Evolutionary conservation across 345 rosid genomes (phyloP).

Genomic region (Camelina neglecta): DNA sequence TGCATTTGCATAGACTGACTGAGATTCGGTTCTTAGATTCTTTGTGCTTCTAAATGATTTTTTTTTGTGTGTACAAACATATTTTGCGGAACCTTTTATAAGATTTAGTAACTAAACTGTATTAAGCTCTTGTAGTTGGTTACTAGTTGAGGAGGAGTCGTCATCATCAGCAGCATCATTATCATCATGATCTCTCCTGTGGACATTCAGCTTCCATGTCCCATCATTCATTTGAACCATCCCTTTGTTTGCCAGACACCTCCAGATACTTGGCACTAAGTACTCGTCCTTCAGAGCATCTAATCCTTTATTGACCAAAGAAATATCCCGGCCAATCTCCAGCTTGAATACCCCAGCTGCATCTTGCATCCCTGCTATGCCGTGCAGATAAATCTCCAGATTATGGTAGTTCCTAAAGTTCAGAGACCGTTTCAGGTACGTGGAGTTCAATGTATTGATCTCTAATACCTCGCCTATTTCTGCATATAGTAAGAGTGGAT

Average conservation of each 20-base stretch:
- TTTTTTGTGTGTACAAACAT: constrained; percentile 27
- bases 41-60: constrained; percentile 18
- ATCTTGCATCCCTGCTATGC: constrained; percentile 45
- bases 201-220: constrained; percentile 56
- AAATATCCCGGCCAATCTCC: constrained; percentile 40
- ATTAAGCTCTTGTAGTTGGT: constrained; percentile 24
- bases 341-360: constrained; percentile 36
- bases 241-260: constrained; percentile 54
- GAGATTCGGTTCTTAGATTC: constrained; percentile 18
- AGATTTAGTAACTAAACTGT: constrained; percentile 17
- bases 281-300: constrained; percentile 49
- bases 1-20: constrained; percentile 27
- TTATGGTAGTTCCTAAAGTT: constrained; percentile 47
- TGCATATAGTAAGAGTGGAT: constrained; percentile 38
- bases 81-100: constrained; percentile 4
- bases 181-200: constrained; percentile 36
- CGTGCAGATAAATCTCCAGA: constrained; percentile 48
- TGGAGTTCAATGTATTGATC: constrained; percentile 45
- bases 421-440: constrained; percentile 43
- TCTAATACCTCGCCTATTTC: constrained; percentile 35
- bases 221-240: constrained; percentile 64
- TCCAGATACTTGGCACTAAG: constrained; percentile 58
- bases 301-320: constrained; percentile 45
- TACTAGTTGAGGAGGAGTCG: constrained; percentile 17
- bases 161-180: constrained; percentile 1